Base-by-base conservation (phyloP, 202 grass and related monocot species). In the Bolboschoenoplectus hybrid region DNA sequence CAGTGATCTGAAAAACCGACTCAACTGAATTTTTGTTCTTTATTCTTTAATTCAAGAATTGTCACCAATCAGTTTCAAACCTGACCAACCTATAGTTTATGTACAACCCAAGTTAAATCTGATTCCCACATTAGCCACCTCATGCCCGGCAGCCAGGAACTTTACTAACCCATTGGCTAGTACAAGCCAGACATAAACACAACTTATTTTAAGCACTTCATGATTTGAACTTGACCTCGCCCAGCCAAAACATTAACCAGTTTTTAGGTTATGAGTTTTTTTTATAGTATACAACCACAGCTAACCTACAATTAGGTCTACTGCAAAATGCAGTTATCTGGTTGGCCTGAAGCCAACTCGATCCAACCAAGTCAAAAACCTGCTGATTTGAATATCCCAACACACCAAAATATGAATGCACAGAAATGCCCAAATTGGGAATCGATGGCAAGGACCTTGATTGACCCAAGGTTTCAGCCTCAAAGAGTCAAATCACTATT, bases 231-330 rank as follows among this genome's bases (percentile, higher is more conserved):
- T 12, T 38, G 10, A 66, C 9, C 32, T 38, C 34, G 11, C 2
- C 63, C 55, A 58, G 7, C 55, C 11, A 17, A 58, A 58, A 63
- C 61, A 4, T 63, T 0, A 63, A 32, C 19, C 34, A 67, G 9
- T 26, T 26, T 26, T 26, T 26, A 26, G 26, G 26, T 26, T 26
- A 26, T 26, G 26, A 26, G 26, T 26, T 26, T 26, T 26, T 26
- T 26, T 26, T 26, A 26, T 26, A 26, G 26, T n/a, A 63, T 63
- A 6, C n/a, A 63, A 63, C 19, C n/a, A 1, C 3, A 63, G 17
- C n/a, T 63, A 20, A 63, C 60, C 60, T 63, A 63, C n/a, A 63
- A 63, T 63, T 63, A 63, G 17, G 60, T 63, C 60, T 63, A 63
- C 60, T 63, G 19, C n/a, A 63, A 26, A 63, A 63, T 63, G n/a